Percentiles rank a stretch among this genome's conserved stretches.
Conservation (phyloP, 106 monocot genomes). For the Platanthera guangdongensis region DNA sequence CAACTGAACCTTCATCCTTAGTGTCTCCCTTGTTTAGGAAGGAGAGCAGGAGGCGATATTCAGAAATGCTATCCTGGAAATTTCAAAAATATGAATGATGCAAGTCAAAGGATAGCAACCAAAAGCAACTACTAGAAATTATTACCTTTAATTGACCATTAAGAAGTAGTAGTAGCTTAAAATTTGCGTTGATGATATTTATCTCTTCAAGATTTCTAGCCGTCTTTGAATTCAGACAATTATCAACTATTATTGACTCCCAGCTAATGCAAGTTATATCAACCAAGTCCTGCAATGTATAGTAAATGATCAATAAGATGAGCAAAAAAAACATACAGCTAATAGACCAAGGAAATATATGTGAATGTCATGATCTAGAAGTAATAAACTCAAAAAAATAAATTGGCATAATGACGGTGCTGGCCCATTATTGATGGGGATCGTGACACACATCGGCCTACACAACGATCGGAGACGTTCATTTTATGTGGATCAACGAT, state of each 20-base stretch:
- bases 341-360: background rate
- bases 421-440: background rate
- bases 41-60: conserved; percentile 50
- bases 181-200: conserved; percentile 44
- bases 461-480: too few species aligned
- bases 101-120: background rate
- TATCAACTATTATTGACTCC: conserved; percentile 74
- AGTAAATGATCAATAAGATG: background rate
- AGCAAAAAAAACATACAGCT: background rate
- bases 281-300: conserved; percentile 51
- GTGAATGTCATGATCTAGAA: background rate
- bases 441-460: too few species aligned
- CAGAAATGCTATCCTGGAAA: conserved; percentile 62
- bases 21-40: conserved; percentile 51
- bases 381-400: background rate
- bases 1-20: conserved; percentile 9
- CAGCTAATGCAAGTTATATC: conserved; percentile 40
- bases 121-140: background rate
- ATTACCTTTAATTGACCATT: conserved; percentile 63
- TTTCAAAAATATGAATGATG: background rate
- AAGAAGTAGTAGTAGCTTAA: conserved; percentile 50
- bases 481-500: too few species aligned
- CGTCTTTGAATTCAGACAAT: conserved; percentile 46
- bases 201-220: conserved; percentile 51
- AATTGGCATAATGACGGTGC: background rate